These are phyloP conservation scores for Chloropicon primus DNA, from an alignment of 139 green algal species.

Conservation along the genomic window DNA sequence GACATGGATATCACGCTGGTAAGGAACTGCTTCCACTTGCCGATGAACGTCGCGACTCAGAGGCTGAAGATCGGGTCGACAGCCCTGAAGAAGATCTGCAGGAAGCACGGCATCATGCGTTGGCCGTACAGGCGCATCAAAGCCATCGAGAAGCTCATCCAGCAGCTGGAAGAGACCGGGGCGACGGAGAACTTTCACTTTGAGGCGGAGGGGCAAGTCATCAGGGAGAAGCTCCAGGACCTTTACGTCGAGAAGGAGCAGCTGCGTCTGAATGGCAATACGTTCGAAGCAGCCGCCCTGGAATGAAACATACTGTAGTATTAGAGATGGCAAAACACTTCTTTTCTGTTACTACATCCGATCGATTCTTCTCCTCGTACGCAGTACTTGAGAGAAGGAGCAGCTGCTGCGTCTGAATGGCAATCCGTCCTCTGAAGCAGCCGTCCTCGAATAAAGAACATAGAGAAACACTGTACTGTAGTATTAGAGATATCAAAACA, in stretches of 20 bases:
- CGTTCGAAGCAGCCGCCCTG: too few relatives aligned
- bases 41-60: conserved; percentile 38
- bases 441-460: background rate
- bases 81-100: conserved; percentile 51
- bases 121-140: conserved; percentile 54
- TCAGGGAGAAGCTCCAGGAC: background rate
- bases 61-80: conserved; percentile 41
- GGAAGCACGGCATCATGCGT: conserved; percentile 34
- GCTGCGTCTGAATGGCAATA: background rate
- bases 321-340: too few relatives aligned
- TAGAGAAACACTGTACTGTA: background rate
- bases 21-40: conserved; percentile 39
- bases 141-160: conserved; percentile 39
- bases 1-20: background rate
- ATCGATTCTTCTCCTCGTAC: too few relatives aligned
- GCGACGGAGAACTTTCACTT: background rate
- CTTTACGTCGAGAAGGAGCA: background rate
- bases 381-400: too few relatives aligned
- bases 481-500: background rate
- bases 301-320: background rate
- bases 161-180: conserved; percentile 1
- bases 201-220: background rate
- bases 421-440: too few relatives aligned
- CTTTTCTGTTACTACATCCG: too few relatives aligned
- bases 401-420: background rate